Base-by-base conservation (phyloP, 2,329 filamentous ascomycete genomes). In the Colletotrichum sp. region DNA sequence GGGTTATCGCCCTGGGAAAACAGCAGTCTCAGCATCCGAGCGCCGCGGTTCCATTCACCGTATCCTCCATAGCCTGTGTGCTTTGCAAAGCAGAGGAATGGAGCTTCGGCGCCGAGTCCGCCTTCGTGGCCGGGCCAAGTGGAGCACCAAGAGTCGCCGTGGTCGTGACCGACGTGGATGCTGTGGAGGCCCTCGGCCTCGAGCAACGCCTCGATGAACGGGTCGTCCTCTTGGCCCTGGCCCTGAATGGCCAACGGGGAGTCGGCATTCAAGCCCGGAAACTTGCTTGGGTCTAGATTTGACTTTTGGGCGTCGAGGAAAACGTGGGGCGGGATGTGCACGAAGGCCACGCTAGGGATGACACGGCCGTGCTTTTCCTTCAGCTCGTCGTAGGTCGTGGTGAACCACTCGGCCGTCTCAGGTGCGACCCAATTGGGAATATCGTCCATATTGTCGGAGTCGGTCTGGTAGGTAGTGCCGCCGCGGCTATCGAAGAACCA, bases 1-100 rank as follows among this genome's bases (percentile, higher is more conserved):
- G 79, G n/a, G 90, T 81, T 24, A 3, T 84, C 80, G 60, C 89
- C 84, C 3, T 78, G 49, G 4, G 72, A 44, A 28, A 80, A 78
- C 16, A 70, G 60, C 16, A 80, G 72, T 55, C 69, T 77, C 26
- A 80, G 49, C 36, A 80, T 71, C 1, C 92, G 86, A 8, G 88
- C 88, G 5, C 93, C 93, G 0, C 93, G 89, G 13, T 89, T 88
- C 90, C 91, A 94, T 59, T 86, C 86, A 0, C 92, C 92, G 79
- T 95, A 95, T 0, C 93, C 93, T 1, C 93, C 93, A 75, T 95
- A 95, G 0, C 93, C 93, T 0, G 91, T 89, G 79, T 93, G 93
- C 78, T 93, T 90, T 7, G 92, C 92, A 80, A 93, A 94, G 78
- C 89, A 90, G 13, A 90, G 80, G 60, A 78, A 78, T 30, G 75